Evolutionary conservation across 495 filamentous ascomycete genomes (phyloP), one percentile per base, ranked within the genome.

Genomic region (Penicillium coprophilum): DNA sequence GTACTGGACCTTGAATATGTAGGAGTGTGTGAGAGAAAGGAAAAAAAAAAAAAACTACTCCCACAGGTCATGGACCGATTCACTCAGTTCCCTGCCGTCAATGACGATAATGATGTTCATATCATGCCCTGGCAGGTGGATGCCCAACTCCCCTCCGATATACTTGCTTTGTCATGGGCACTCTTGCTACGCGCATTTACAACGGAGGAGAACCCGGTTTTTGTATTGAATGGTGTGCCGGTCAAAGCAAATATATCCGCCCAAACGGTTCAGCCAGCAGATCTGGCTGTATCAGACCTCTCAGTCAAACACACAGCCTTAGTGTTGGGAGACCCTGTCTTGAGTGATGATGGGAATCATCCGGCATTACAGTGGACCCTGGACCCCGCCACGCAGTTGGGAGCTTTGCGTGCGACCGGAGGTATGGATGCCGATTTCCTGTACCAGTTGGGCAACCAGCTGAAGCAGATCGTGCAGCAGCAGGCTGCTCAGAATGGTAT

Each of bases 101-200:
- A 46, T 8, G 39, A 53, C 48, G 56, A 66, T 15, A 38, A 59
- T 52, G 62, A 53, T 45, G 43, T 45, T 32, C 46, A 63, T 36
- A 49, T 57, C 31, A 15, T 61, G 40, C 50, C 57, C 49, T 71
- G 68, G 61, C 55, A 55, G 27, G 55, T 66, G 48, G 59, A 65
- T 46, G 15, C 19, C 11, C 55, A 38, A 40, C 53, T 70, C 43
- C 56, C 69, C 6, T 28, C 57, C 12, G 63, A 77, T 34, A 38
- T 61, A 0, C 28, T 76, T 12, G 63, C 72, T 7, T 41, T 73
- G 36, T 65, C 71, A 36, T 80, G 77, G 77, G 74, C 75, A 17
- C 13, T 51, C 24, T 52, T 79, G 10, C 62, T 80, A 21, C 68
- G 62, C 24, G 69, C 72, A 13, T 78, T 74, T 39, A 72, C 69